These are phyloP conservation scores for Cladophialophora immunda DNA, from an alignment of 2,329 filamentous ascomycete genomes.

Conservation along the genomic window DNA sequence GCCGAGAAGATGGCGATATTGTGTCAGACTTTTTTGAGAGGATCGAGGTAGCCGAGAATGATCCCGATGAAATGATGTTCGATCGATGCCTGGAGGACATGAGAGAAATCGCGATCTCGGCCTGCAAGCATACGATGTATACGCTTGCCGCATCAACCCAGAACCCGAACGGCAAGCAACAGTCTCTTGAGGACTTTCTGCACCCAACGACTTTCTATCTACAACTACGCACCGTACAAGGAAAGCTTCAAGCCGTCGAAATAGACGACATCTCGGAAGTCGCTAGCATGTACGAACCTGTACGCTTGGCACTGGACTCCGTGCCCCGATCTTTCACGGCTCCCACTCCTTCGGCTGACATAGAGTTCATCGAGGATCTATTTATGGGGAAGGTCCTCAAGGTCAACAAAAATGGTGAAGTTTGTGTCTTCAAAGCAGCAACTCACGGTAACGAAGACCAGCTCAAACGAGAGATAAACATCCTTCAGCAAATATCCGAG, in stretches of 20 bases:
- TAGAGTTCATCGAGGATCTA: not conserved
- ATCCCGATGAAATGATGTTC: not conserved
- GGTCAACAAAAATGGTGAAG: not conserved
- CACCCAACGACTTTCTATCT: slow-evolving; percentile 26
- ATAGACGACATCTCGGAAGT: not conserved
- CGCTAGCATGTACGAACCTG: not conserved
- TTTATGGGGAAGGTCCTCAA: not conserved
- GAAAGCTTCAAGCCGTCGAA: slow-evolving; percentile 1
- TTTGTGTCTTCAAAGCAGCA: slow-evolving; percentile 29
- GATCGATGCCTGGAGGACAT: not conserved
- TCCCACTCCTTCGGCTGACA: not conserved
- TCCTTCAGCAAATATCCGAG: slow-evolving; percentile 28
- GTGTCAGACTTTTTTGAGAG: not conserved
- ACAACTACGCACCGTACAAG: slow-evolving; percentile 17
- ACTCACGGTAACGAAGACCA: slow-evolving; percentile 19
- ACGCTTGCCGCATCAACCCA: not conserved
- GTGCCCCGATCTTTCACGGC: not conserved
- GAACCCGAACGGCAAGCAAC: slow-evolving; percentile 20
- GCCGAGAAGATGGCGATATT: not conserved
- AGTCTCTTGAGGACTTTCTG: slow-evolving; percentile 29
- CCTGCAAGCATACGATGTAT: not conserved
- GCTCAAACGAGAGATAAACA: slow-evolving; percentile 29
- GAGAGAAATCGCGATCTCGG: not conserved
- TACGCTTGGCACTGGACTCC: not conserved
- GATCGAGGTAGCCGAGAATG: not conserved